phyloP scores from a whole-genome alignment of 1,139 yeast species.

The Torulaspora pretoriensis region DNA sequence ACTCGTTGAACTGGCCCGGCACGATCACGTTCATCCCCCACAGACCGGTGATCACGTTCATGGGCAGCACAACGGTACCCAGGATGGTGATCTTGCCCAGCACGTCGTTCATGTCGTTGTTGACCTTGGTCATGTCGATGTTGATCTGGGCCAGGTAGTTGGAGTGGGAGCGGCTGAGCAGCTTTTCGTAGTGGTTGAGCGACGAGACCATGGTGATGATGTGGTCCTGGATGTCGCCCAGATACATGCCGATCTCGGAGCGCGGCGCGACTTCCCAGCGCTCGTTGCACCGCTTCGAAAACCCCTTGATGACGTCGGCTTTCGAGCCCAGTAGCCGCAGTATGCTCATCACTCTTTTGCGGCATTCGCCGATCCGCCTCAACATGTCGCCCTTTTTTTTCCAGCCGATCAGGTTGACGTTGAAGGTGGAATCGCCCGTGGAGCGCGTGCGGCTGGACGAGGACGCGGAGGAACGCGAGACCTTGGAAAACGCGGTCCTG shows the following conservation, averaged over 20 bases:
- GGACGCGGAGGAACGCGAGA: conserved; percentile 20
- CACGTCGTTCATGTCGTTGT: conserved; percentile 94
- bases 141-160: conserved; percentile 94
- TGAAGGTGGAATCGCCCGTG: conserved; percentile 41
- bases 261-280: conserved; percentile 73
- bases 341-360: conserved; percentile 90
- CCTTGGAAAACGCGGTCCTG: conserved; percentile 19
- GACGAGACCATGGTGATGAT: conserved; percentile 94
- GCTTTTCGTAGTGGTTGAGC: conserved; percentile 86
- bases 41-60: conserved; percentile 89
- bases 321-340: conserved; percentile 80
- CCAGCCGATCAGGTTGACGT: conserved; percentile 66
- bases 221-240: conserved; percentile 93
- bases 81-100: conserved; percentile 87
- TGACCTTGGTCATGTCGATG: conserved; percentile 96
- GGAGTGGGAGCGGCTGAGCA: conserved; percentile 87
- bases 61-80: conserved; percentile 92
- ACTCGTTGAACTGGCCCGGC: conserved; percentile 80
- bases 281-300: conserved; percentile 85
- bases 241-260: conserved; percentile 79
- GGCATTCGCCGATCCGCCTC: conserved; percentile 88
- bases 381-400: conserved; percentile 90
- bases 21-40: conserved; percentile 99
- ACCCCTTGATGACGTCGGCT: conserved; percentile 95
- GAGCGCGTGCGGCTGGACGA: conserved; percentile 39